Evolutionary conservation across 2,329 filamentous ascomycete genomes (phyloP).

Genomic region (Verticillium nubilum): DNA sequence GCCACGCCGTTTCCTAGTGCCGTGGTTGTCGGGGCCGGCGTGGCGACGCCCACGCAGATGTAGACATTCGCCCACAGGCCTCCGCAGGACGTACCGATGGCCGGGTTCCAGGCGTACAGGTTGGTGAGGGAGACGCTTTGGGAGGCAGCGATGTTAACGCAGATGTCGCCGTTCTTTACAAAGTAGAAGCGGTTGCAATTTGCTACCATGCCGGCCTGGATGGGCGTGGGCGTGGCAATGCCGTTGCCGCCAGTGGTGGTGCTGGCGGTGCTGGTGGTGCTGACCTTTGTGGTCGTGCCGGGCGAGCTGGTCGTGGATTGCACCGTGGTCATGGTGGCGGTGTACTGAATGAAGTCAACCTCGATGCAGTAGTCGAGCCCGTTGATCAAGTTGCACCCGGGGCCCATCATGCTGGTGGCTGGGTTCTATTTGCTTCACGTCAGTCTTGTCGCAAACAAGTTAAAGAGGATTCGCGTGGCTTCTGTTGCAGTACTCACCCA

Average conservation of each 20-base stretch:
- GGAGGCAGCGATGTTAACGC: conserved; percentile 15
- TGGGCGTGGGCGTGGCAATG: conserved; percentile 4
- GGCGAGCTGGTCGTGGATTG: too few relatives aligned
- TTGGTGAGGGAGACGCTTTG: conserved; percentile 16
- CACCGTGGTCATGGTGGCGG: too few relatives aligned
- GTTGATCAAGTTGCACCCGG: not conserved
- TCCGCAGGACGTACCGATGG: conserved; percentile 7
- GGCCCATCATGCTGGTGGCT: not conserved
- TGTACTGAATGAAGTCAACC: not conserved
- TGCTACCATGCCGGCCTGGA: conserved; percentile 4
- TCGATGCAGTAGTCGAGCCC: not conserved
- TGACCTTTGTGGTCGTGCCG: too few relatives aligned
- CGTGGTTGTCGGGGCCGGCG: not conserved
- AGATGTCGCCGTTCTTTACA: conserved; percentile 15
- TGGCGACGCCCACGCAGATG: conserved; percentile 9
- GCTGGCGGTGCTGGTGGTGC: conserved; percentile 7
- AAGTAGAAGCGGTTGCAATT: conserved; percentile 23
- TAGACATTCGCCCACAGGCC: conserved; percentile 9
- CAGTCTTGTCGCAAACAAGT: not conserved
- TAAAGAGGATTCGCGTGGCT: not conserved
- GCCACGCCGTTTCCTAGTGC: not conserved
- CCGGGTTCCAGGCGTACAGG: conserved; percentile 17
- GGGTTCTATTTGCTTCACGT: not conserved
- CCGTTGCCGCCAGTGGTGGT: conserved; percentile 9
- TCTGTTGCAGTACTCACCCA: not conserved